Evolutionary conservation across 1,284 basidiomycete species (phyloP), one percentile per base, ranked within the genome.

Genomic region (Pseudozyma sp.): DNA sequence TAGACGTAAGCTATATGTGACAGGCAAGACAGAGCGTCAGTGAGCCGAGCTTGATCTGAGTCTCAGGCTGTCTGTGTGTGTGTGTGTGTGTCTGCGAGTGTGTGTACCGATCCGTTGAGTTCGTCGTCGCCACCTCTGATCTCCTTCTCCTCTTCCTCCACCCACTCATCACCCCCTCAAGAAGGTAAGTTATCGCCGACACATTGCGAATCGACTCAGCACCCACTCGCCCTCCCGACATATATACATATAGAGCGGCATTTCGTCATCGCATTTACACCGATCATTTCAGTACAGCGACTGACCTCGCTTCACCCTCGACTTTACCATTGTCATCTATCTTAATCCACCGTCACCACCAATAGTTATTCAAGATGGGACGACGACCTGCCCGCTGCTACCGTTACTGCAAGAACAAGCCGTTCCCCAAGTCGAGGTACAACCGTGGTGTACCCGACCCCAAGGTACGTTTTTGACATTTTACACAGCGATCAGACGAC

Each of bases 371-470:
- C 70, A 79, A 79, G 64, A 81, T 81, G 79, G 79, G 76, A 72
- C 71, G 77, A 60, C 64, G 79, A 64, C 70, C 70, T 59, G 81
- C 81, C 58, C 80, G 82, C 63, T 84, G 82, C 78, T 84, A 84
- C 77, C 74, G 82, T 16, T 83, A 84, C 82, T 84, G 82, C 79
- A 84, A 84, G 82, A 84, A 84, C 81, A 84, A 84, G 76, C 80
- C 78, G 60, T 80, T 74, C 73, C 83, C 83, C 75, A 85, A 85
- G 80, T 83, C 82, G 64, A 77, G 94, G 86, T 97, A 96, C 90
- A 97, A 97, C 89, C 93, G 96, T 89, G 95, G 95, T 82, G 83
- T 84, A 43, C 83, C 83, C 64, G 83, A 84, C 79, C 80, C 83
- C 59, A 84, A 84, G 77, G 76, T 78, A 63, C 66, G 65, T 55